These are phyloP conservation scores for Parasitella parasitica DNA, from an alignment of 371 early-diverging fungal species.

Conservation along the genomic window DNA sequence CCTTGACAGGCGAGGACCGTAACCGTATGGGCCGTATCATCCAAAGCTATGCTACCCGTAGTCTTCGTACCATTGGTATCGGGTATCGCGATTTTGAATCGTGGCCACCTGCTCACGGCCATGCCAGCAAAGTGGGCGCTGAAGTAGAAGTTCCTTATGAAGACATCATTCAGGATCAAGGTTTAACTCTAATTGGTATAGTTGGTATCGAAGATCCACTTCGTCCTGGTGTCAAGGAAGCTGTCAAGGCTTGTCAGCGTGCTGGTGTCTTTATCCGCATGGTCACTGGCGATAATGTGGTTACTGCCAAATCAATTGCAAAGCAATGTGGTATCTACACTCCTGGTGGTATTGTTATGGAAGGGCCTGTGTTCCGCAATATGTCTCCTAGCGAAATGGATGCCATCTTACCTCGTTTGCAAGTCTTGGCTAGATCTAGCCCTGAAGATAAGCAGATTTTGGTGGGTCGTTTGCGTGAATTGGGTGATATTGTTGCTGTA, in stretches of 20 bases:
- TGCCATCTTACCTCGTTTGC: slow-evolving; percentile 59
- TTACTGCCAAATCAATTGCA: slow-evolving; percentile 71
- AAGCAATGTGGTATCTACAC: slow-evolving; percentile 66
- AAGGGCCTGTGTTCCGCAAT: slow-evolving; percentile 64
- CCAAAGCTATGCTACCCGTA: slow-evolving; percentile 58
- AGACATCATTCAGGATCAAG: slow-evolving; percentile 41
- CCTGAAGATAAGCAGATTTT: slow-evolving; percentile 74
- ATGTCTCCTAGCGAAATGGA: slow-evolving; percentile 57
- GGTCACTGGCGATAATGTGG: slow-evolving; percentile 79
- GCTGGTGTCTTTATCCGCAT: slow-evolving; percentile 81
- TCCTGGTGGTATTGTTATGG: slow-evolving; percentile 62
- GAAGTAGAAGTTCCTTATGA: slow-evolving; percentile 50
- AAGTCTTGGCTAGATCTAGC: slow-evolving; percentile 68
- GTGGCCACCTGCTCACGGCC: slow-evolving; percentile 51
- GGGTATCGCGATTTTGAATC: slow-evolving; percentile 68
- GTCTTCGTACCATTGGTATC: slow-evolving; percentile 66
- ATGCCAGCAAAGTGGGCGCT: slow-evolving; percentile 15
- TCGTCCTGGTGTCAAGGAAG: slow-evolving; percentile 65
- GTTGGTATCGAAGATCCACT: slow-evolving; percentile 76
- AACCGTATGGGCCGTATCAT: slow-evolving; percentile 57
- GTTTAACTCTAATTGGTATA: slow-evolving; percentile 51
- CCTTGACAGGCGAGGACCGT: slow-evolving; percentile 41
- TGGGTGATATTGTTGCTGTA: slow-evolving; percentile 71
- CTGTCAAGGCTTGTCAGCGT: slow-evolving; percentile 59
- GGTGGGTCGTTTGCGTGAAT: slow-evolving; percentile 58